A percentile compares a stretch with the other conserved stretches of the same genome.
Conservation (phyloP, 495 filamentous ascomycete genomes). For the Penicillium robsamsonii region DNA sequence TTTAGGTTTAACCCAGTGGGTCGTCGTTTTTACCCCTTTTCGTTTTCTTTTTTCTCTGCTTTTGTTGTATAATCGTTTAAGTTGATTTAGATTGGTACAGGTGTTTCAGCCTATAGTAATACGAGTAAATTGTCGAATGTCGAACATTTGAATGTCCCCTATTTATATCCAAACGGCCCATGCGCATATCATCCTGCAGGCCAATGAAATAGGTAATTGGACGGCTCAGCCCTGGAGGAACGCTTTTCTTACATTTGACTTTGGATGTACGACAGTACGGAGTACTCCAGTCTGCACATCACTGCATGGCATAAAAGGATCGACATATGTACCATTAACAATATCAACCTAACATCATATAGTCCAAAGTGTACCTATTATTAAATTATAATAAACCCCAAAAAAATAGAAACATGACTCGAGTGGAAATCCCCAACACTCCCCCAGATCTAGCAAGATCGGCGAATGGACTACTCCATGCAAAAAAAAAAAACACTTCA, state of each 20-base stretch:
- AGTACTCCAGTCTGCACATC: conserved; percentile 6
- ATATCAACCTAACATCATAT: neutral
- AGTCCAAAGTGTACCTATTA: neutral
- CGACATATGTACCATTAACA: neutral
- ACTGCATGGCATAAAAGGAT: conserved; percentile 4
- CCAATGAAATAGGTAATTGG: conserved; percentile 6
- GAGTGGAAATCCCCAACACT: conserved; percentile 5
- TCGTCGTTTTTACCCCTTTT: conserved; percentile 8
- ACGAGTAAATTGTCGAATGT: no score
- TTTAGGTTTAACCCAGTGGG: conserved; percentile 6
- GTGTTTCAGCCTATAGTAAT: neutral
- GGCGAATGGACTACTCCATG: neutral
- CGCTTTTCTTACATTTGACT: neutral
- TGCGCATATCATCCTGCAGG: conserved; percentile 9
- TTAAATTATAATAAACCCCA: neutral
- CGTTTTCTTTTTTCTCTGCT: neutral
- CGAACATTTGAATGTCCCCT: neutral
- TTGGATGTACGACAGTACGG: neutral
- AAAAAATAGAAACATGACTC: neutral
- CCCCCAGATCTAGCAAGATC: conserved; percentile 17
- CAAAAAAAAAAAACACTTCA: neutral
- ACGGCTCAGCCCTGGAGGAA: conserved; percentile 1
- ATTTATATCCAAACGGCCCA: conserved; percentile 4
- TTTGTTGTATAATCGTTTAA: neutral
- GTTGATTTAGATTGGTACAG: conserved; percentile 1